These are phyloP conservation scores for Boechera retrofracta DNA, from an alignment of 345 rosid genomes.

Conservation along the genomic window DNA sequence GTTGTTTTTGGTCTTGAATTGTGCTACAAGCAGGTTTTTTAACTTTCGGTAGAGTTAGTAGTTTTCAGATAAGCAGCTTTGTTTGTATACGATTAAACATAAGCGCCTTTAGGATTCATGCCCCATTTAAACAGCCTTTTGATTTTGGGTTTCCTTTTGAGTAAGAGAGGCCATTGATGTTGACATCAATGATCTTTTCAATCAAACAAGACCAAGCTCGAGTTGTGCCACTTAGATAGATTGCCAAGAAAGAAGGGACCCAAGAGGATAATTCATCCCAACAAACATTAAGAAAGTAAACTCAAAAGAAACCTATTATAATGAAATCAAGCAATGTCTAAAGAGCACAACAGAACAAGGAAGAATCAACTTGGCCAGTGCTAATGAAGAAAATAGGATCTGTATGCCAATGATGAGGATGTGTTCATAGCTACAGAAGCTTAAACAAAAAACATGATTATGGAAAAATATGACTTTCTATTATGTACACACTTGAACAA, in stretches of 20 bases:
- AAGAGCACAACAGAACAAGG: not conserved
- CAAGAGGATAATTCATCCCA: not conserved
- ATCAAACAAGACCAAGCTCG: not conserved
- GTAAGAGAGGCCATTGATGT: not conserved
- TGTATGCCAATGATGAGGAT: constrained; percentile 21
- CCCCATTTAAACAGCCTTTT: not conserved
- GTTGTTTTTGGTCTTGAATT: constrained; percentile 22
- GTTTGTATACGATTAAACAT: constrained; percentile 41
- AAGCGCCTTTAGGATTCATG: constrained; percentile 28
- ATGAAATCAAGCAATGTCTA: constrained; percentile 2
- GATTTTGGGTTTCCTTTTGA: constrained; percentile 12
- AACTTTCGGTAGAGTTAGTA: constrained; percentile 30
- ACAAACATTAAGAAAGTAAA: not conserved
- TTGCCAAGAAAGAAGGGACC: constrained; percentile 11
- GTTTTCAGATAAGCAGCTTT: constrained; percentile 21
- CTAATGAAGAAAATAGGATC: not conserved
- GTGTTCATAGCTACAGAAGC: constrained; percentile 19
- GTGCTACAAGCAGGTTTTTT: constrained; percentile 9
- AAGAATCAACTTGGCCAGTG: constrained; percentile 35
- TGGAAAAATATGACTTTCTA: constrained; percentile 23
- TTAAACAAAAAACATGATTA: not conserved
- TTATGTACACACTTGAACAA: constrained; percentile 33
- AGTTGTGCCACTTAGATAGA: not conserved
- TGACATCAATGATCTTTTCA: not conserved
- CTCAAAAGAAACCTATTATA: not conserved